These are phyloP conservation scores for Rosa lucieae DNA, from an alignment of 306 rosid genomes.

Conservation along the genomic window DNA sequence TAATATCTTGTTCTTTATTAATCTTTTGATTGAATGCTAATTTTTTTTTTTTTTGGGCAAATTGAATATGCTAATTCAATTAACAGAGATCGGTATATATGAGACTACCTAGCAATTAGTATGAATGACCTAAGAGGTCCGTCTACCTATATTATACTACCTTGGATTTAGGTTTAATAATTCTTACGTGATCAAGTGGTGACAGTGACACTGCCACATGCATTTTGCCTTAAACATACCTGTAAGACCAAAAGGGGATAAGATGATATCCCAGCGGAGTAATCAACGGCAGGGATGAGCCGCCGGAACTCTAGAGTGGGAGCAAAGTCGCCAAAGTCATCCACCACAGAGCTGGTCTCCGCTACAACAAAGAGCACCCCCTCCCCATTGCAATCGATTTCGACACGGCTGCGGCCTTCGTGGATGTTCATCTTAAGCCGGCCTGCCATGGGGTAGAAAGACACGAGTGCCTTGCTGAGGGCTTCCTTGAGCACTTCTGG, in stretches of 20 bases:
- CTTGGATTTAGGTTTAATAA: too few species aligned
- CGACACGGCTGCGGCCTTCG: constrained; percentile 51
- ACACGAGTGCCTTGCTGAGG: constrained; percentile 58
- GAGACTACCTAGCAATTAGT: too few species aligned
- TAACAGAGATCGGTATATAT: too few species aligned
- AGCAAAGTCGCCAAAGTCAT: constrained; percentile 69
- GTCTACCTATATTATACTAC: too few species aligned
- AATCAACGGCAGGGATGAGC: constrained; percentile 64
- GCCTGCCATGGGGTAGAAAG: constrained; percentile 76
- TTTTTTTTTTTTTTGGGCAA: too few species aligned
- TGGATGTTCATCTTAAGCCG: constrained; percentile 48
- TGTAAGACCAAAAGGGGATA: constrained; percentile 63
- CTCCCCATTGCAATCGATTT: constrained; percentile 64
- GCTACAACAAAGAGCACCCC: constrained; percentile 75
- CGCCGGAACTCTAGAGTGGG: constrained; percentile 64
- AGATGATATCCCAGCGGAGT: constrained; percentile 53
- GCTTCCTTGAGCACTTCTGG: constrained; percentile 49
- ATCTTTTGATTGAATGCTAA: too few species aligned
- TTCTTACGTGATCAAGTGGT: too few species aligned
- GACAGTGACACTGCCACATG: too few species aligned
- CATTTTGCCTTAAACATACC: constrained; percentile 30
- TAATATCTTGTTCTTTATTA: too few species aligned
- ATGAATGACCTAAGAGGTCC: too few species aligned
- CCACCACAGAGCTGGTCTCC: constrained; percentile 38
- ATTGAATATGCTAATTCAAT: too few species aligned